A percentile compares a stretch with the other conserved stretches of the same genome.
Conservation (phyloP, 2,329 filamentous ascomycete genomes). For the Trichoderma koningii region DNA sequence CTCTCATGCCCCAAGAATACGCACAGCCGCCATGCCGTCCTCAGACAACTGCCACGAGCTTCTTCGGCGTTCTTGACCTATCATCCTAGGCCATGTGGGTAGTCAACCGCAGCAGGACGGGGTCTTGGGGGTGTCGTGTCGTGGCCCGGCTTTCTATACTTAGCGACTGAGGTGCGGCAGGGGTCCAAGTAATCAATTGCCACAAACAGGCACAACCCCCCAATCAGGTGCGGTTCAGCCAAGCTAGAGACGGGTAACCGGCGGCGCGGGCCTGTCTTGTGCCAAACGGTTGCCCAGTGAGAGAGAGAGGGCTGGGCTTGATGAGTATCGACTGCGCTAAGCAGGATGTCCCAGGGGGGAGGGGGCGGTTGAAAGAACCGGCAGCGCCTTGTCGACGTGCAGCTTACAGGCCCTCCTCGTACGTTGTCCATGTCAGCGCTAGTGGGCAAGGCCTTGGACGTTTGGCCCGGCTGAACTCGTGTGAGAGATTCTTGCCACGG, state of each 20-base stretch:
- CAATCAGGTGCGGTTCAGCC: not conserved
- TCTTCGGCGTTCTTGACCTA: not conserved
- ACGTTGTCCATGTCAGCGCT: conserved; percentile 23
- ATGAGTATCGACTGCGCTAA: not conserved
- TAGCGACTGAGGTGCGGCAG: conserved; percentile 5
- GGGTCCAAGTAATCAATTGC: conserved; percentile 11
- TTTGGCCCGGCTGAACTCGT: not conserved
- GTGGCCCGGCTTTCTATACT: conserved; percentile 9
- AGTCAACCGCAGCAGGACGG: not conserved
- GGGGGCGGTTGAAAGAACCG: conserved; percentile 2
- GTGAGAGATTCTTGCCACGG: not conserved
- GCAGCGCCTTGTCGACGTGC: conserved; percentile 1
- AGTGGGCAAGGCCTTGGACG: not conserved
- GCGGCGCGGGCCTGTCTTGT: conserved; percentile 3
- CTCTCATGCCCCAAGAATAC: not conserved
- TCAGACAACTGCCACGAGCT: not conserved
- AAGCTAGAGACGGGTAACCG: conserved; percentile 14
- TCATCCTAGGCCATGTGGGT: conserved; percentile 6
- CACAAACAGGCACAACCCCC: conserved; percentile 10
- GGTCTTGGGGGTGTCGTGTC: too few relatives aligned
- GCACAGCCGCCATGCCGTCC: not conserved
- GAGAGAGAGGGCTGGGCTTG: not conserved
- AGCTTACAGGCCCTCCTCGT: conserved; percentile 2
- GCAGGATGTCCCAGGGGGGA: not conserved
- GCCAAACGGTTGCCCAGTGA: not conserved